These are phyloP conservation scores for Phytophthora pseudosyringae DNA, from an alignment of 352 stramenopile genomes.

Conservation along the genomic window DNA sequence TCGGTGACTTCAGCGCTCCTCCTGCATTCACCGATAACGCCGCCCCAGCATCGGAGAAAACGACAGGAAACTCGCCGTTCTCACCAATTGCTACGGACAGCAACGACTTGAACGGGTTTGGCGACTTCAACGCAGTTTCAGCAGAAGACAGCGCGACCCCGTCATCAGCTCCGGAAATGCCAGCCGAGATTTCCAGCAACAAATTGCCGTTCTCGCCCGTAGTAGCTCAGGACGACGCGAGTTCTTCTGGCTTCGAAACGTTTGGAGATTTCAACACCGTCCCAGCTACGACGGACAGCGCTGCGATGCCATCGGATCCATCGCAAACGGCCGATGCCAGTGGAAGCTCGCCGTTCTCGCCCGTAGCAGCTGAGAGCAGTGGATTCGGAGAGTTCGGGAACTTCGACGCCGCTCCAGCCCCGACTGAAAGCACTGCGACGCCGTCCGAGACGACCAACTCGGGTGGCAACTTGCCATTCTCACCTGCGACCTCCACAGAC, in stretches of 20 bases:
- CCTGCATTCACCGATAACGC: slow-evolving; percentile 10
- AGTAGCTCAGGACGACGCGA: slow-evolving; percentile 7
- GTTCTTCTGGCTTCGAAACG: slow-evolving; percentile 18
- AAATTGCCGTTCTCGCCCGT: slow-evolving; percentile 26
- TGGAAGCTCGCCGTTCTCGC: slow-evolving; percentile 26
- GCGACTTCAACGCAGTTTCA: slow-evolving; percentile 35
- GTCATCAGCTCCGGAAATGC: slow-evolving; percentile 4
- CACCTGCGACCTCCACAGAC: slow-evolving; percentile 10
- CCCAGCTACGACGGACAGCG: slow-evolving; percentile 2
- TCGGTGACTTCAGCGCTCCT: slow-evolving; percentile 25
- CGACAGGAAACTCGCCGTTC: slow-evolving; percentile 32
- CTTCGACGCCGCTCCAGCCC: slow-evolving; percentile 16
- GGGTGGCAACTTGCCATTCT: slow-evolving; percentile 17
- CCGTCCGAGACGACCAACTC: slow-evolving; percentile 2
- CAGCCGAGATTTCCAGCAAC: slow-evolving; percentile 5
- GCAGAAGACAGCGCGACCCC: slow-evolving; percentile 1
- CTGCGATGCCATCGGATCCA: not conserved
- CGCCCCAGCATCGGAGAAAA: slow-evolving; percentile 2
- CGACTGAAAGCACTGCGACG: slow-evolving; percentile 4
- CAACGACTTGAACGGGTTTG: slow-evolving; percentile 32
- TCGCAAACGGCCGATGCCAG: slow-evolving; percentile 6
- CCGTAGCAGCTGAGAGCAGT: slow-evolving; percentile 14
- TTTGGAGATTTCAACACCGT: slow-evolving; percentile 29
- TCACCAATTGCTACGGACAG: slow-evolving; percentile 19
- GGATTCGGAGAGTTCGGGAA: slow-evolving; percentile 19